phyloP scores from a whole-genome alignment of 768 basidiomycete species.

The Lentinula lateritia region DNA sequence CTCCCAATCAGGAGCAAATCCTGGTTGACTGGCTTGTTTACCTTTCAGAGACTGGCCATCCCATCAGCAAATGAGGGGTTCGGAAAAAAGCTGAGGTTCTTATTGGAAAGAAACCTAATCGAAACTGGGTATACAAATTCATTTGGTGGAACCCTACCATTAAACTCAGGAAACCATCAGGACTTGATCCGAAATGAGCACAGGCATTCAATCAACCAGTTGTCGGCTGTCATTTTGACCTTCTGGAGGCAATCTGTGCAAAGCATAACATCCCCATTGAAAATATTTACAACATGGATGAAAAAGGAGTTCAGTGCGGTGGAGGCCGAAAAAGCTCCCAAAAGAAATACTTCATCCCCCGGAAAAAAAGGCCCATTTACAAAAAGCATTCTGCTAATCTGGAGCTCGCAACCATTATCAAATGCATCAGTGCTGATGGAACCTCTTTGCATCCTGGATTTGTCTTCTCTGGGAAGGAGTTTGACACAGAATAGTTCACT shows the following conservation, averaged over 20 bases:
- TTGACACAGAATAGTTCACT: neutral
- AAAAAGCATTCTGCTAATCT: constrained; percentile 24
- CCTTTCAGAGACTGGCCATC: too few species aligned
- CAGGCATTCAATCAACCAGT: constrained; percentile 16
- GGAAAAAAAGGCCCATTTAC: constrained; percentile 12
- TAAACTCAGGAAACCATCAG: too few species aligned
- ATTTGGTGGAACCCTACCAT: too few species aligned
- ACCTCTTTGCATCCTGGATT: constrained; percentile 17
- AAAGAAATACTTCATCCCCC: constrained; percentile 16
- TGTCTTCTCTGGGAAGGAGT: constrained; percentile 16
- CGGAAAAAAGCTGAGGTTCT: too few species aligned
- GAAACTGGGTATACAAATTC: too few species aligned
- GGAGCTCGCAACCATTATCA: constrained; percentile 35
- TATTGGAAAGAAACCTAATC: too few species aligned
- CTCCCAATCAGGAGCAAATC: too few species aligned
- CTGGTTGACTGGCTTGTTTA: too few species aligned
- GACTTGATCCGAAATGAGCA: constrained; percentile 23
- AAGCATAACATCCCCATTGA: constrained; percentile 21
- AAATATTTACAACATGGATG: constrained; percentile 30
- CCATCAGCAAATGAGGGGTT: too few species aligned
- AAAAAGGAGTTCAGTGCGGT: constrained; percentile 27
- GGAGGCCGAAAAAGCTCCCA: constrained; percentile 19
- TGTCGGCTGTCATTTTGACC: constrained; percentile 16
- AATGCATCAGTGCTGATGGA: constrained; percentile 31
- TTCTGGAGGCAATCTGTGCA: constrained; percentile 13